Evolutionary conservation across 768 basidiomycete species (phyloP).

Genomic region (Boletus subcaerulescens): DNA sequence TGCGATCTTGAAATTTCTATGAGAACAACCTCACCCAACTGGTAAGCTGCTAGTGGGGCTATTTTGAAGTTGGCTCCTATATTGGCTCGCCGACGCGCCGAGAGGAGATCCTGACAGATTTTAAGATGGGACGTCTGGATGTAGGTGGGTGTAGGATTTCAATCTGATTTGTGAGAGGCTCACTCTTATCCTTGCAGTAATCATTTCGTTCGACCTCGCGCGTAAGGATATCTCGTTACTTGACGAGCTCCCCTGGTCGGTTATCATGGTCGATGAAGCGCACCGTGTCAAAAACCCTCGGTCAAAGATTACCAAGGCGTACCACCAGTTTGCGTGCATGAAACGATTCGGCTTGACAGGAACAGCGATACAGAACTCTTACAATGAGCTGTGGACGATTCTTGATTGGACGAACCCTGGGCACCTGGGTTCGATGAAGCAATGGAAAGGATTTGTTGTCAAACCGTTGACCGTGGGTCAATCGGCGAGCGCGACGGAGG

Average conservation of each 20-base stretch:
- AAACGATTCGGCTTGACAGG: slow-evolving; percentile 86
- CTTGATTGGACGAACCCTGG: slow-evolving; percentile 91
- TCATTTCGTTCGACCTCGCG: slow-evolving; percentile 79
- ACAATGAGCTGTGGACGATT: slow-evolving; percentile 89
- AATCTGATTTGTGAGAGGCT: not conserved
- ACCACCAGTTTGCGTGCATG: slow-evolving; percentile 63
- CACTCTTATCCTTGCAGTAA: slow-evolving; percentile 43
- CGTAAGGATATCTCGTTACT: slow-evolving; percentile 68
- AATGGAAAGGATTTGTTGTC: slow-evolving; percentile 77
- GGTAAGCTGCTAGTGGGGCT: slow-evolving; percentile 69
- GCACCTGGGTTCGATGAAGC: slow-evolving; percentile 60
- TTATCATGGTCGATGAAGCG: slow-evolving; percentile 83
- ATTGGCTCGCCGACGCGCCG: slow-evolving; percentile 52
- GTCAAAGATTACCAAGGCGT: slow-evolving; percentile 64
- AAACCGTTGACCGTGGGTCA: slow-evolving; percentile 69
- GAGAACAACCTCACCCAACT: not conserved
- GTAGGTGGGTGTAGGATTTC: slow-evolving; percentile 52
- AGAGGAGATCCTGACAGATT: slow-evolving; percentile 58
- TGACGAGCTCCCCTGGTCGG: slow-evolving; percentile 66
- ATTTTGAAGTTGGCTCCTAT: slow-evolving; percentile 84
- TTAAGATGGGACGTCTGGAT: slow-evolving; percentile 80
- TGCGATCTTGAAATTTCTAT: slow-evolving; percentile 28
- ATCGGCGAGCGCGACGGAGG: slow-evolving; percentile 58
- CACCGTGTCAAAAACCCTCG: slow-evolving; percentile 83
- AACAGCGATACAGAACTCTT: slow-evolving; percentile 81